Evolutionary conservation across 805 yeast species (phyloP).

Genomic region (Ogataea saltuana): DNA sequence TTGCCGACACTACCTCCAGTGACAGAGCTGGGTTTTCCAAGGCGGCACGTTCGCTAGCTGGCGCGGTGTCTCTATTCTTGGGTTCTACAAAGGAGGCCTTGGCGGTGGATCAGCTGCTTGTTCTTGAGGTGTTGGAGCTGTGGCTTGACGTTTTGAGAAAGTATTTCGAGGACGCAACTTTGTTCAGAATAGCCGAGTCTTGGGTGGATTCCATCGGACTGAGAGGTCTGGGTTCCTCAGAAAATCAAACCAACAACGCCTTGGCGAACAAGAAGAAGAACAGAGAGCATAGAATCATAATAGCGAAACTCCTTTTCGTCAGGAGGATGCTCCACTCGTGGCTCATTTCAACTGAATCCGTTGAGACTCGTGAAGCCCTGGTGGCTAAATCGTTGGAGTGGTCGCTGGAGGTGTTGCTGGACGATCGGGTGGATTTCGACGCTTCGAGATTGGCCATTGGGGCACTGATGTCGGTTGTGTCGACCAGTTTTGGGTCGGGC

Average conservation of each 20-base stretch:
- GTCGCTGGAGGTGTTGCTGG: slow-evolving; percentile 57
- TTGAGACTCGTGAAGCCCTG: slow-evolving; percentile 38
- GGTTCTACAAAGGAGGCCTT: slow-evolving; percentile 46
- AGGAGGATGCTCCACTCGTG: slow-evolving; percentile 52
- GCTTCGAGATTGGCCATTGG: slow-evolving; percentile 65
- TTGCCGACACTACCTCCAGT: slow-evolving; percentile 33
- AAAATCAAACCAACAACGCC: slow-evolving; percentile 30
- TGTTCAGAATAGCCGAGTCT: slow-evolving; percentile 43
- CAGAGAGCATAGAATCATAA: slow-evolving; percentile 55
- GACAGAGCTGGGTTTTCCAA: slow-evolving; percentile 14
- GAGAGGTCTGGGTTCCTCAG: slow-evolving; percentile 53
- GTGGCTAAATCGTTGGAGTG: slow-evolving; percentile 50
- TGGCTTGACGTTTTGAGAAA: slow-evolving; percentile 47
- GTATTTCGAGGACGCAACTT: slow-evolving; percentile 39
- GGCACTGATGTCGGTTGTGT: slow-evolving; percentile 51
- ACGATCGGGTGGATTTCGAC: slow-evolving; percentile 52
- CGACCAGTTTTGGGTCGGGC: slow-evolving; percentile 26
- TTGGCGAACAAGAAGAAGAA: slow-evolving; percentile 39
- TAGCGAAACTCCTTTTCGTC: slow-evolving; percentile 60
- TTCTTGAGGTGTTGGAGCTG: slow-evolving; percentile 60
- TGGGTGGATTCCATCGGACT: slow-evolving; percentile 56
- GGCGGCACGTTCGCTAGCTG: slow-evolving; percentile 34
- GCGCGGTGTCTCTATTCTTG: slow-evolving; percentile 44
- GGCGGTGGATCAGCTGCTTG: slow-evolving; percentile 60
- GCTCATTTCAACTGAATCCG: slow-evolving; percentile 31